These are phyloP conservation scores for Chlorella sorokiniana DNA, from an alignment of 139 green algal genomes.

Conservation along the genomic window DNA sequence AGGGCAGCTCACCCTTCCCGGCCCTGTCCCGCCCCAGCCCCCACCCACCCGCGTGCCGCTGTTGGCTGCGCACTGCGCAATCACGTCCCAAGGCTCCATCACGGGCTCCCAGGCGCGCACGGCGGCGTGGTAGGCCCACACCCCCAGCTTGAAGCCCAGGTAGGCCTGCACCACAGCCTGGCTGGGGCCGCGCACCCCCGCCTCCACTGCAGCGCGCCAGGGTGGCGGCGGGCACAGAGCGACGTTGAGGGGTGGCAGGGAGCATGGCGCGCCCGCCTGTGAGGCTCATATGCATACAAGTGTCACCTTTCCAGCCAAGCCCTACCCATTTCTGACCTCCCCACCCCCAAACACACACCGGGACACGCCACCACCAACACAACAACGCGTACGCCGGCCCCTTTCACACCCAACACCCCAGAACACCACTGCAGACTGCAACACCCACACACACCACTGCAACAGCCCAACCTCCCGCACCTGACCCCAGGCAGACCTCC, in stretches of 20 bases:
- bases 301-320: no score
- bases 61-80: slow-evolving; percentile 66
- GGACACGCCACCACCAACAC: no score
- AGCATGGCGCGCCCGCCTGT: background rate
- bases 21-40: background rate
- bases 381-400: no score
- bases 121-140: slow-evolving; percentile 69
- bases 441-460: no score
- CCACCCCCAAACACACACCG: no score
- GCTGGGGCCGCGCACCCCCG: slow-evolving; percentile 44
- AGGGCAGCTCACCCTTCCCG: background rate
- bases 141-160: slow-evolving; percentile 45
- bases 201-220: slow-evolving; percentile 22
- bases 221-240: background rate
- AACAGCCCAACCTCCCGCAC: background rate
- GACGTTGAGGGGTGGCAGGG: background rate
- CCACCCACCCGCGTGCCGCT: slow-evolving; percentile 20
- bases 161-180: slow-evolving; percentile 49
- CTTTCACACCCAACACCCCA: no score
- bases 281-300: no score
- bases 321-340: no score
- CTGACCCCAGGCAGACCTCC: slow-evolving; percentile 62
- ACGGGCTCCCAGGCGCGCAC: slow-evolving; percentile 83
- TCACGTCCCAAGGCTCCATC: slow-evolving; percentile 82
- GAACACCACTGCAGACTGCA: no score